These are phyloP conservation scores for Mycena indigotica DNA, from an alignment of 768 basidiomycete genomes.

Conservation along the genomic window DNA sequence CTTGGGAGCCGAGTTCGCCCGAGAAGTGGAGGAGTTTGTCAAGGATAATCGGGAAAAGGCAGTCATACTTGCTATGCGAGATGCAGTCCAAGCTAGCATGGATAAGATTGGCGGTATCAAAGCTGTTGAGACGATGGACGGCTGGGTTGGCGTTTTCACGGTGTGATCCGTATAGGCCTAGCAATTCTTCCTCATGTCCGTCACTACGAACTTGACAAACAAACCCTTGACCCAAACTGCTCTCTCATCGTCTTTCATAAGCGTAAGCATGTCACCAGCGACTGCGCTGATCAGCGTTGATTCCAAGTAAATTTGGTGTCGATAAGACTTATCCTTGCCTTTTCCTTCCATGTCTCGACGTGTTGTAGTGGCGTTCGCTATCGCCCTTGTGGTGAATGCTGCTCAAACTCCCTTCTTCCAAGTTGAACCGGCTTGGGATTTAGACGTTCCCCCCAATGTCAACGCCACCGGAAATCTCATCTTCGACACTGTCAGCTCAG, in stretches of 20 bases:
- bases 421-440: slow-evolving; percentile 23
- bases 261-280: too few relatives aligned
- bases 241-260: too few relatives aligned
- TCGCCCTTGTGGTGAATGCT: neutral
- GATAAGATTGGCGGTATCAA: slow-evolving; percentile 21
- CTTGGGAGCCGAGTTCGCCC: slow-evolving; percentile 22
- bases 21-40: slow-evolving; percentile 28
- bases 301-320: neutral
- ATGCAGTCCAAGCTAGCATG: slow-evolving; percentile 26
- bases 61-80: slow-evolving; percentile 34
- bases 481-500: slow-evolving; percentile 27
- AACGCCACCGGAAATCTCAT: slow-evolving; percentile 29
- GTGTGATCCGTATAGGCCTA: too few relatives aligned
- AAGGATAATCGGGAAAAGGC: slow-evolving; percentile 35
- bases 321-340: neutral
- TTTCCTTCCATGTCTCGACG: neutral
- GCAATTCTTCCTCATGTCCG: too few relatives aligned
- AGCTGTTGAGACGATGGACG: slow-evolving; percentile 33
- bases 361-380: neutral
- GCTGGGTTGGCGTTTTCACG: slow-evolving; percentile 32
- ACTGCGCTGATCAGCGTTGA: neutral
- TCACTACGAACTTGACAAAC: too few relatives aligned
- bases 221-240: too few relatives aligned
- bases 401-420: neutral
- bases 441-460: slow-evolving; percentile 25